These are phyloP conservation scores for Tinospora cordifolia DNA, from an alignment of 164 flowering plant species.

Conservation along the genomic window DNA sequence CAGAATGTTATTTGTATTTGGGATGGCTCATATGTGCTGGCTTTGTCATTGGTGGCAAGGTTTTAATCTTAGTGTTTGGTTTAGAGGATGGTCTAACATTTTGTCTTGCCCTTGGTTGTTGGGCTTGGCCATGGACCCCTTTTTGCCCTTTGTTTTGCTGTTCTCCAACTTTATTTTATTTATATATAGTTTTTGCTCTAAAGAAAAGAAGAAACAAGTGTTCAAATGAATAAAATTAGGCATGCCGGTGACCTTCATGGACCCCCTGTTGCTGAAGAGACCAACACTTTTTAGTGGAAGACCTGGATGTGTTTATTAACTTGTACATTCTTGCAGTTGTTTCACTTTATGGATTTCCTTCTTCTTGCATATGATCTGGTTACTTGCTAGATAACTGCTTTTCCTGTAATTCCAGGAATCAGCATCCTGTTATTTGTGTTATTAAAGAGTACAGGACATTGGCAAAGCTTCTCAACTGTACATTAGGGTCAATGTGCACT, in stretches of 20 bases:
- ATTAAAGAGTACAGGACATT: conserved; percentile 86
- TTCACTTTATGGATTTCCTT: background rate
- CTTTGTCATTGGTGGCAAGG: too few species aligned
- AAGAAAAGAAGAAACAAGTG: too few species aligned
- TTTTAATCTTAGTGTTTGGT: too few species aligned
- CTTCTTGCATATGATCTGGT: background rate
- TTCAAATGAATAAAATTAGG: too few species aligned
- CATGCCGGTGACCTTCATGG: background rate
- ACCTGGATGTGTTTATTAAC: background rate
- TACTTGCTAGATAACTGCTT: background rate
- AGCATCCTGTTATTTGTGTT: conserved; percentile 78
- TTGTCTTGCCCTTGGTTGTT: too few species aligned
- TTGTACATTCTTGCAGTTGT: background rate
- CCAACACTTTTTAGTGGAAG: background rate
- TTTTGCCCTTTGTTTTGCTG: too few species aligned
- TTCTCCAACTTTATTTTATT: too few species aligned
- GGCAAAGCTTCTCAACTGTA: conserved; percentile 81
- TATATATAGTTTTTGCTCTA: too few species aligned
- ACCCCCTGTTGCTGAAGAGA: background rate
- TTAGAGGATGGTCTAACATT: too few species aligned
- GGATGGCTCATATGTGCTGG: too few species aligned
- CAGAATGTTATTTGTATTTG: too few species aligned
- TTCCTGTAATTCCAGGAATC: conserved; percentile 49
- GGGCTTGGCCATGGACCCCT: too few species aligned
- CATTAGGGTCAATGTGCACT: conserved; percentile 90